A percentile compares a stretch with the other conserved stretches of the same genome.
Evolutionary conservation across 257 asterid genomes (phyloP).

Genomic region (Solanum piurae): DNA sequence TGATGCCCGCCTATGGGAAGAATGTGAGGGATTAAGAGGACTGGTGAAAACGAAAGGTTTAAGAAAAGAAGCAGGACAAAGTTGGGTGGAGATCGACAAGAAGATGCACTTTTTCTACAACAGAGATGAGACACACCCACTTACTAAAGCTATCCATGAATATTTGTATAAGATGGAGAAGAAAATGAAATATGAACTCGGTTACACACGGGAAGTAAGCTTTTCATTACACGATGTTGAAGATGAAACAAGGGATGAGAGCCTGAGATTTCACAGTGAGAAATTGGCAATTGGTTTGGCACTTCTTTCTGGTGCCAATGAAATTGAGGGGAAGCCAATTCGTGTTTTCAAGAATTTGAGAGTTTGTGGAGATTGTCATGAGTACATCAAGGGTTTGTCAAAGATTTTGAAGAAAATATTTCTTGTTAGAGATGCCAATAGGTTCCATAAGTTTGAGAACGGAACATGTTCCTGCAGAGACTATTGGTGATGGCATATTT

Average conservation of each 20-base stretch:
- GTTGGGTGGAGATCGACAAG: constrained; percentile 47
- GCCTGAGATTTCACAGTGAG: constrained; percentile 42
- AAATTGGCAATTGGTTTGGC: constrained; percentile 44
- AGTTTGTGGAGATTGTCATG: constrained; percentile 51
- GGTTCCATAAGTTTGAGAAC: constrained; percentile 40
- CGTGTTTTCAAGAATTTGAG: constrained; percentile 37
- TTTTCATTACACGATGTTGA: constrained; percentile 43
- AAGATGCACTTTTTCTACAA: constrained; percentile 40
- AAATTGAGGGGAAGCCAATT: constrained; percentile 16
- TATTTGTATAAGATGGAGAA: constrained; percentile 29
- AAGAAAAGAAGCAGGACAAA: constrained; percentile 45
- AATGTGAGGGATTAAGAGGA: constrained; percentile 35
- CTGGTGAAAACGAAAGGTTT: constrained; percentile 35
- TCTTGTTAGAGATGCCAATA: constrained; percentile 39
- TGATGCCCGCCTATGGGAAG: constrained; percentile 39
- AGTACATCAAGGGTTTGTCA: constrained; percentile 39
- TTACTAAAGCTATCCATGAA: constrained; percentile 18
- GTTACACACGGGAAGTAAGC: constrained; percentile 25
- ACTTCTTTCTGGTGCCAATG: constrained; percentile 15
- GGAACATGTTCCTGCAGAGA: constrained; percentile 39
- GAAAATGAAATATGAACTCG: constrained; percentile 25
- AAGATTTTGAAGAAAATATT: constrained; percentile 22
- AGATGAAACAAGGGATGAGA: constrained; percentile 35
- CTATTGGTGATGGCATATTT: constrained; percentile 24
- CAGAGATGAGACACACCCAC: constrained; percentile 30